Percentiles rank a stretch among this genome's conserved stretches.
These are phyloP conservation scores for Metschnikowia gruessii DNA, from an alignment of 805 yeast species.

Conservation along the genomic window DNA sequence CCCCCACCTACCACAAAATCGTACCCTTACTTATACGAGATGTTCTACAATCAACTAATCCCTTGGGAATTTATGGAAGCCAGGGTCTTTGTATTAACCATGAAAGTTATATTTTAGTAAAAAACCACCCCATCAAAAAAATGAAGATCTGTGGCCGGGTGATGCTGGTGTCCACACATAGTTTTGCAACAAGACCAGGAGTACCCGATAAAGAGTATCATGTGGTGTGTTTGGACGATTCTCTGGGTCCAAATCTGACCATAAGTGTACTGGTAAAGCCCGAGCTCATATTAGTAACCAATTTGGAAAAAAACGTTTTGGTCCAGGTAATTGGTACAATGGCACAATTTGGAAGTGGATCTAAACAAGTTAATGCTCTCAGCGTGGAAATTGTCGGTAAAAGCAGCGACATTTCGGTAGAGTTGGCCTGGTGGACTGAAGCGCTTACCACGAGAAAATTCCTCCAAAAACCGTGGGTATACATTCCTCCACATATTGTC, in stretches of 20 bases:
- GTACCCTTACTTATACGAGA: slow-evolving; percentile 33
- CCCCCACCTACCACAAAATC: slow-evolving; percentile 24
- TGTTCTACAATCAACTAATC: slow-evolving; percentile 18
- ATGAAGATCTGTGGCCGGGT: slow-evolving; percentile 30
- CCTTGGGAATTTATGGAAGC: slow-evolving; percentile 18
- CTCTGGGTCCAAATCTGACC: slow-evolving; percentile 29
- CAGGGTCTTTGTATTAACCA: slow-evolving; percentile 16
- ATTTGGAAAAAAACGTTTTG: slow-evolving; percentile 23
- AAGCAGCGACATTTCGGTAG: slow-evolving; percentile 21
- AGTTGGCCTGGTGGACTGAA: slow-evolving; percentile 30
- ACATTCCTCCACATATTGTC: background rate
- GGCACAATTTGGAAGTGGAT: slow-evolving; percentile 9
- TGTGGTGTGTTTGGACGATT: slow-evolving; percentile 34
- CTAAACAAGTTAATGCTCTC: slow-evolving; percentile 9
- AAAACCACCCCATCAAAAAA: slow-evolving; percentile 34
- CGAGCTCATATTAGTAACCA: slow-evolving; percentile 16
- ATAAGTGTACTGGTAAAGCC: slow-evolving; percentile 24
- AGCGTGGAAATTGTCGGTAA: slow-evolving; percentile 18
- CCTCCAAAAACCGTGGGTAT: slow-evolving; percentile 30
- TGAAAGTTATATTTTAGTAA: slow-evolving; percentile 20
- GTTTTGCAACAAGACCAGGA: slow-evolving; percentile 2
- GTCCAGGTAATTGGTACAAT: slow-evolving; percentile 26
- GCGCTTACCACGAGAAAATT: slow-evolving; percentile 22
- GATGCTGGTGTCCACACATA: slow-evolving; percentile 11
- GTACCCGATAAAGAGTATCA: slow-evolving; percentile 9